phyloP scores from a whole-genome alignment of 75 land plant genomes.

The Adiantum capillusveneris region DNA sequence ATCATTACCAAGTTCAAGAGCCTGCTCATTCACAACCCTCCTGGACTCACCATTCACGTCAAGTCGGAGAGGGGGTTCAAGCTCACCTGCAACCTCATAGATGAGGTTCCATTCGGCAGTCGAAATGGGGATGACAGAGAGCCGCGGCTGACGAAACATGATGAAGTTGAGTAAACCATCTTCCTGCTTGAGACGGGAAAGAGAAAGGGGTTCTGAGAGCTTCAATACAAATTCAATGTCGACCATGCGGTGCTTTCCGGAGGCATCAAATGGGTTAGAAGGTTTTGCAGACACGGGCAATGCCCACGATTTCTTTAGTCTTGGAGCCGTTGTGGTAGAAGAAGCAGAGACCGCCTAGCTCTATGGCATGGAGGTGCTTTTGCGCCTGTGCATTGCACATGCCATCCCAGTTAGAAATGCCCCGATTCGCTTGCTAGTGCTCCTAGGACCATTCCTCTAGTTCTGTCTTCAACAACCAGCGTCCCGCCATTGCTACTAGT shows the following conservation, averaged over 20 bases:
- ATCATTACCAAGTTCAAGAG: too few species aligned
- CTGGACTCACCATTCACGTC: too few species aligned
- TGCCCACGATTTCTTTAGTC: slow-evolving; percentile 56
- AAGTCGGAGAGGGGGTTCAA: too few species aligned
- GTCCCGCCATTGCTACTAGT: slow-evolving; percentile 12
- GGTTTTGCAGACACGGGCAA: slow-evolving; percentile 47
- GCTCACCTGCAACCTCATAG: slow-evolving; percentile 13
- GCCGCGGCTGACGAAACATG: slow-evolving; percentile 66
- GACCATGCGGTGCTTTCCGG: slow-evolving; percentile 46
- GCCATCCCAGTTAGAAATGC: slow-evolving; percentile 73
- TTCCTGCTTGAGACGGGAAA: slow-evolving; percentile 50
- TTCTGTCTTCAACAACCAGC: slow-evolving; percentile 88
- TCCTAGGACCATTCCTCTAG: slow-evolving; percentile 87
- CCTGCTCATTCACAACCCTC: too few species aligned
- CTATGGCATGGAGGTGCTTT: slow-evolving; percentile 58
- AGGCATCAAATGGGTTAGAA: slow-evolving; percentile 34
- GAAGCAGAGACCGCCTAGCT: slow-evolving; percentile 63
- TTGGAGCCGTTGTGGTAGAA: slow-evolving; percentile 81
- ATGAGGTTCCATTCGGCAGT: slow-evolving; percentile 47
- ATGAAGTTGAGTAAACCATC: slow-evolving; percentile 12
- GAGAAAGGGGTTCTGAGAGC: slow-evolving; percentile 42
- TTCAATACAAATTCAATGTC: slow-evolving; percentile 60
- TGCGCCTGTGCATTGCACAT: slow-evolving; percentile 85
- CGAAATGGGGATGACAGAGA: slow-evolving; percentile 72
- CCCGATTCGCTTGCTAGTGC: slow-evolving; percentile 51